Evolutionary conservation across 345 rosid species (phyloP).

Genomic region (Eucalyptus sp.): DNA sequence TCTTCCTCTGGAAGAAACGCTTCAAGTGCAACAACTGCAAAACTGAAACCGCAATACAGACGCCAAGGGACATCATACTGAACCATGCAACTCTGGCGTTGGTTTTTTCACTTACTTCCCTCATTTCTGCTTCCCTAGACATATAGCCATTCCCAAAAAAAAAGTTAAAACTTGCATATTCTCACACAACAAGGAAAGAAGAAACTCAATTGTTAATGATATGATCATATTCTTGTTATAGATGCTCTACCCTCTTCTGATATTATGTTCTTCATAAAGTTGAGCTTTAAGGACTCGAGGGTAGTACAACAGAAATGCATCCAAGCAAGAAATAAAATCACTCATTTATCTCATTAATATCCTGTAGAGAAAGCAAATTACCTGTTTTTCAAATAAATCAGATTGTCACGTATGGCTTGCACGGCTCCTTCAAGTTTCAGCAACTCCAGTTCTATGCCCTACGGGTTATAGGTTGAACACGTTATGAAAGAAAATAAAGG

Average conservation of each 20-base stretch:
- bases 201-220: neutral
- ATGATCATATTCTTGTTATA: neutral
- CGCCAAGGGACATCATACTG: slow-evolving; percentile 59
- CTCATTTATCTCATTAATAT: neutral
- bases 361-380: neutral
- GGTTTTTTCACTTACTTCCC: slow-evolving; percentile 65
- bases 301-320: neutral
- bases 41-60: slow-evolving; percentile 41
- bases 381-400: slow-evolving; percentile 56
- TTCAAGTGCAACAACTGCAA: slow-evolving; percentile 51
- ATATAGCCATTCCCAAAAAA: neutral
- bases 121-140: slow-evolving; percentile 65
- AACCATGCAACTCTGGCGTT: slow-evolving; percentile 70
- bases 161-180: neutral
- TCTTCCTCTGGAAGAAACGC: slow-evolving; percentile 51
- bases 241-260: neutral
- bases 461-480: neutral
- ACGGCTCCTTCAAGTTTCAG: slow-evolving; percentile 64
- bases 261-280: neutral
- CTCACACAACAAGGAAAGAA: neutral
- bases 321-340: neutral
- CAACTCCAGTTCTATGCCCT: slow-evolving; percentile 89
- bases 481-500: neutral
- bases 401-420: slow-evolving; percentile 43
- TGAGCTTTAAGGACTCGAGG: neutral